Evolutionary conservation across 2,329 filamentous ascomycete genomes (phyloP).

Genomic region (Fusarium pininemorale): DNA sequence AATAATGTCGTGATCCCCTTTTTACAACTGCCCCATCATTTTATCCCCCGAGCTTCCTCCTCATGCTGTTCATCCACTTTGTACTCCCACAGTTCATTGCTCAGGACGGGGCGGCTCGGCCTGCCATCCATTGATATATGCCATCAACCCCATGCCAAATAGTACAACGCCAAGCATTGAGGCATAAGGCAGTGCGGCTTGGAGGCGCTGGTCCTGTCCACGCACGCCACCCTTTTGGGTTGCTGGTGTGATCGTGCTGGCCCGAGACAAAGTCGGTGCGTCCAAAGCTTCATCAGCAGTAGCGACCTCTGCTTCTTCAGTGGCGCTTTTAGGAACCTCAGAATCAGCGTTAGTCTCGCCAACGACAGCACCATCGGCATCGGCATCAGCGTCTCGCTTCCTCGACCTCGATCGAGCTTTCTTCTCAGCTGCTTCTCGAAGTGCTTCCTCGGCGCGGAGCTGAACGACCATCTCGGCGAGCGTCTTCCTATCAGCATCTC

Average conservation of each 20-base stretch:
- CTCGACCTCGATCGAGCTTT: conserved; percentile 52
- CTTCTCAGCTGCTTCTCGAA: conserved; percentile 54
- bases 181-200: conserved; percentile 74
- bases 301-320: conserved; percentile 26
- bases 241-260: conserved; percentile 60
- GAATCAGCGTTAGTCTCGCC: conserved; percentile 25
- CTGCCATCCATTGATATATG: conserved; percentile 86
- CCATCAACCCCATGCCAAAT: conserved; percentile 85
- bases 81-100: conserved; percentile 40
- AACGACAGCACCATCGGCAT: conserved; percentile 30
- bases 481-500: conserved; percentile 74
- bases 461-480: conserved; percentile 89
- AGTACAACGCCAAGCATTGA: conserved; percentile 85
- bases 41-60: conserved; percentile 7
- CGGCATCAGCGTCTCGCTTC: conserved; percentile 40
- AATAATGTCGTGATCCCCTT: conserved; percentile 32
- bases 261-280: conserved; percentile 56
- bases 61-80: conserved; percentile 28
- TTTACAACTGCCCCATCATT: conserved; percentile 15
- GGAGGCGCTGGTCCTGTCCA: conserved; percentile 55
- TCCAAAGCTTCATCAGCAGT: conserved; percentile 49
- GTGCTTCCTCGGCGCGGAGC: conserved; percentile 74
- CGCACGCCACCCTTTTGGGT: conserved; percentile 52
- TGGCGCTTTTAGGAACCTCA: conserved; percentile 31
- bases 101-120: conserved; percentile 47